These are phyloP conservation scores for Mortierella claussenii DNA, from an alignment of 192 early-diverging fungal genomes.

Conservation along the genomic window DNA sequence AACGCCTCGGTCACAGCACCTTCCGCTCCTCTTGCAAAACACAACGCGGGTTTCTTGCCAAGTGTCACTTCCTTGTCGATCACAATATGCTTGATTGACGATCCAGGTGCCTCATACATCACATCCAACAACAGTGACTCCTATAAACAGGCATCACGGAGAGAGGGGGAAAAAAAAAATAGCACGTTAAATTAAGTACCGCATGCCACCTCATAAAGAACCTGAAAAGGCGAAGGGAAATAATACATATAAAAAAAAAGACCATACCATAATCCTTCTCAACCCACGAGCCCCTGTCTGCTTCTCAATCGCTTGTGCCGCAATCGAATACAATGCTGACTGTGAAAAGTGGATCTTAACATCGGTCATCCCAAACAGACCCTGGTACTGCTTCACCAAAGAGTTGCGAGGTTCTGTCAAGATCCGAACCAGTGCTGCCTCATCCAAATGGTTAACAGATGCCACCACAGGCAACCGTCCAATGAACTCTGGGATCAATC, in stretches of 20 bases:
- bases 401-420: conserved; percentile 87
- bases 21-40: conserved; percentile 61
- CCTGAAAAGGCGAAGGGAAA: no score
- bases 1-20: conserved; percentile 25
- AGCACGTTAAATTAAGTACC: no score
- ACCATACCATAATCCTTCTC: conserved; percentile 82
- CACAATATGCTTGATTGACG: conserved; percentile 77
- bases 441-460: conserved; percentile 72
- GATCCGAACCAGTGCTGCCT: conserved; percentile 77
- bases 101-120: conserved; percentile 84
- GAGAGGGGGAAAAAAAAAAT: no score
- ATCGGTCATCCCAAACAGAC: conserved; percentile 73
- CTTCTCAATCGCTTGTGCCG: conserved; percentile 78
- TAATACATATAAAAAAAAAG: neutral
- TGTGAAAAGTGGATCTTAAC: conserved; percentile 79
- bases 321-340: conserved; percentile 74
- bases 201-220: no score
- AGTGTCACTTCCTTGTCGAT: conserved; percentile 73
- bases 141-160: no score
- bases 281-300: conserved; percentile 90
- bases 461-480: conserved; percentile 90
- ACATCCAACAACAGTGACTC: conserved; percentile 82
- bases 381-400: conserved; percentile 82
- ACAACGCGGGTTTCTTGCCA: conserved; percentile 70
- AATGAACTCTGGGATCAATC: conserved; percentile 91